Evolutionary conservation across 805 yeast genomes (phyloP).

Genomic region (Pichia heedii): DNA sequence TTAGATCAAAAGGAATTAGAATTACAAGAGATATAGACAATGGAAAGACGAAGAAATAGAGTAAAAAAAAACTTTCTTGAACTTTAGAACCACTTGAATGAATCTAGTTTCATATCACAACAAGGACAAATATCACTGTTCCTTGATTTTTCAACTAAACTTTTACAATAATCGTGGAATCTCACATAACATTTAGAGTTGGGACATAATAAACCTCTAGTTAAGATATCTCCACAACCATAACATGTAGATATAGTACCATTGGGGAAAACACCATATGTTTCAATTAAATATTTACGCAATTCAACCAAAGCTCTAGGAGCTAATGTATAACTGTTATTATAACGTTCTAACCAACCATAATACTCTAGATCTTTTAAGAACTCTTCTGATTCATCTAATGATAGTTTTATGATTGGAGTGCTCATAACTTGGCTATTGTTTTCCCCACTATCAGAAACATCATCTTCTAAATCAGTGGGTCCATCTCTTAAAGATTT

Average conservation of each 20-base stretch:
- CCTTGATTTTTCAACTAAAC: constrained; percentile 29
- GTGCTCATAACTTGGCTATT: neutral
- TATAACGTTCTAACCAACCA: constrained; percentile 43
- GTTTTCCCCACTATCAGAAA: neutral
- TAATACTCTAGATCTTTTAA: constrained; percentile 34
- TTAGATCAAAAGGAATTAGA: constrained; percentile 29
- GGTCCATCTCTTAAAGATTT: constrained; percentile 8
- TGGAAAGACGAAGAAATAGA: constrained; percentile 4
- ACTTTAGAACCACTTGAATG: constrained; percentile 12
- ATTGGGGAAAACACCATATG: constrained; percentile 30
- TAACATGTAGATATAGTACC: constrained; percentile 36
- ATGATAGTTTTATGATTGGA: constrained; percentile 22
- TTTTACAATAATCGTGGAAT: constrained; percentile 43
- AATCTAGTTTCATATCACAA: constrained; percentile 6
- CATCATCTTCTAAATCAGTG: neutral
- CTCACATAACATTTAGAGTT: constrained; percentile 28
- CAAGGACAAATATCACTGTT: constrained; percentile 28
- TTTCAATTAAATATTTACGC: constrained; percentile 33
- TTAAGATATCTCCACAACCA: constrained; percentile 46
- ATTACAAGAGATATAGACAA: too few species aligned
- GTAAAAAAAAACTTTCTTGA: constrained; percentile 11
- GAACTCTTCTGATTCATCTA: constrained; percentile 30
- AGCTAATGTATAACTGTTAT: constrained; percentile 30
- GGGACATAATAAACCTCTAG: constrained; percentile 39
- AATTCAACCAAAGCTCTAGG: constrained; percentile 40